phyloP scores from a whole-genome alignment of 2,329 filamentous ascomycete genomes.

The Pestalotiopsis sp. region DNA sequence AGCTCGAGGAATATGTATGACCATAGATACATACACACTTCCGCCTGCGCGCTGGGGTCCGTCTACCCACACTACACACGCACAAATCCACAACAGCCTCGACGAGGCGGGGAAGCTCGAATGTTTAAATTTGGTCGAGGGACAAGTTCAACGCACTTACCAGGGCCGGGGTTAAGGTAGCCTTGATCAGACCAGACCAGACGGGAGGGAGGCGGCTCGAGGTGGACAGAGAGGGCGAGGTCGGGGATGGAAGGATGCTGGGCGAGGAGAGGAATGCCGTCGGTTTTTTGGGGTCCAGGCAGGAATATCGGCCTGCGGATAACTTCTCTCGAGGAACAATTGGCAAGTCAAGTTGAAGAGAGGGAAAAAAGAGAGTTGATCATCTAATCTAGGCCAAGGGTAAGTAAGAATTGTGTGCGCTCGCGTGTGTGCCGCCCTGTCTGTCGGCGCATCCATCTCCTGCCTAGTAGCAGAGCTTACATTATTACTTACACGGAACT shows the following conservation, averaged over 20 bases:
- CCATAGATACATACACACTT: neutral
- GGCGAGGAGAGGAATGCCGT: neutral
- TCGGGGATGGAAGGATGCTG: neutral
- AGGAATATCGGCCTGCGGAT: neutral
- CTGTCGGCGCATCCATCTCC: neutral
- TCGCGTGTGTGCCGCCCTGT: neutral
- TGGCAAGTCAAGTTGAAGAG: neutral
- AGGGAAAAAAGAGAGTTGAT: neutral
- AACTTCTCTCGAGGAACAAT: neutral
- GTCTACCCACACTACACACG: neutral
- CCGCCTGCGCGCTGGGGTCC: neutral
- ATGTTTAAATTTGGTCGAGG: conserved; percentile 1
- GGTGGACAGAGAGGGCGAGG: neutral
- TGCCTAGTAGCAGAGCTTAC: neutral
- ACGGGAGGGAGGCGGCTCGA: neutral
- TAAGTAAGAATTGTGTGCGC: neutral
- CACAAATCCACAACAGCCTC: neutral
- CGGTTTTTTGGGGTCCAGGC: neutral
- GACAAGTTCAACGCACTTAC: neutral
- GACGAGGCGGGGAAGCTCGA: conserved; percentile 7
- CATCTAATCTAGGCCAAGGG: neutral
- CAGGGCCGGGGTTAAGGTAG: neutral
- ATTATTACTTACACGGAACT: neutral
- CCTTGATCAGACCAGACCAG: neutral
- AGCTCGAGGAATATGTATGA: neutral